Evolutionary conservation across 2,329 filamentous ascomycete species (phyloP), one percentile per base, ranked within the genome.

Genomic region (Fusarium zealandicum): DNA sequence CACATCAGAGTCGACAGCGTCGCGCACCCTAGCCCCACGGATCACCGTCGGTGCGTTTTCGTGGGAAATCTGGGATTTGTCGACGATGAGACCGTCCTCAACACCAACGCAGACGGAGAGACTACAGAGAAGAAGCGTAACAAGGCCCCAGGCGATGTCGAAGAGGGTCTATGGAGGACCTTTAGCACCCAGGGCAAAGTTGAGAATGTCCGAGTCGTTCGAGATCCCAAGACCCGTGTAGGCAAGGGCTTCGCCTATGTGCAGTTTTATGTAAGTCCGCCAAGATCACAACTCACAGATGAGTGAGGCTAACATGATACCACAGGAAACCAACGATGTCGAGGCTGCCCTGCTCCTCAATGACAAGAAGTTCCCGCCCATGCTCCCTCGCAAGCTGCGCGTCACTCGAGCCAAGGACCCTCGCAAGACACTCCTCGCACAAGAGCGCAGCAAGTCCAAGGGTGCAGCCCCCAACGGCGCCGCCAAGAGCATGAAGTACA

Each of bases 201-300:
- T 11, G 93, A 99, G 75, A 96, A 88, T 69, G 96, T 99, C 30
- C 90, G 95, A 28, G 92, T 99, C 16, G 85, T 97, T 43, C 87
- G 95, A 49, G 95, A 99, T 70, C 81, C 90, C 59, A 89, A 90
- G 64, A 99, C 96, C 7, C 86, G 96, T 42, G 91, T 99, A 25
- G 92, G 95, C 68, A 99, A 99, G 73, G 95, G 95, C 5, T 92
- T 99, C 70, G 96, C 96, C 58, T 99, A 99, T 69, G 93, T 99
- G 13, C 95, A 99, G 71, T 99, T 99, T 75, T 85, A 88, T 69
- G 85, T 87, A 67, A 77, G 78, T 73, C 27, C 16, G 47, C 12
- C 27, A 37, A 25, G 14, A n/a, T 8, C 14, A 9, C 40, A 14
- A 42, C 50, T 41, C 35, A 48, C 28, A 22, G 12, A 30, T 22